A percentile compares a stretch with the other conserved stretches of the same genome.
Conservation (phyloP, 768 basidiomycete genomes). For the Boletus tylopilopsis region DNA sequence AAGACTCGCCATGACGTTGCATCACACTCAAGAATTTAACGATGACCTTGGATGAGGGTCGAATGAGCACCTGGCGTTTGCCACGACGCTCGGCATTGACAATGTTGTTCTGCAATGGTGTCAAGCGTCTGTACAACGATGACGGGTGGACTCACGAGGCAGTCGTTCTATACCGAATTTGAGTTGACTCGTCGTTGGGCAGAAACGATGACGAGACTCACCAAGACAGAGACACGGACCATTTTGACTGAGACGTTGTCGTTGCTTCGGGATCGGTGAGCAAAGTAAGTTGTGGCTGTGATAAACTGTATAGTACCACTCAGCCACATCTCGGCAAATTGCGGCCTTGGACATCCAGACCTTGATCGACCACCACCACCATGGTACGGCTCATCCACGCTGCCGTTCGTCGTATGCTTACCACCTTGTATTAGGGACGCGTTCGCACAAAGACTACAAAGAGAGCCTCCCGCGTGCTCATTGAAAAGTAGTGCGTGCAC, state of each 20-base stretch:
- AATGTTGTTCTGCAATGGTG: slow-evolving; percentile 76
- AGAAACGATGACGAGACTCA: slow-evolving; percentile 26
- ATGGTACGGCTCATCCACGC: slow-evolving; percentile 42
- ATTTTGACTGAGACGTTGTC: slow-evolving; percentile 52
- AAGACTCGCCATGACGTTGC: slow-evolving; percentile 91
- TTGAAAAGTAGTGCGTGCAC: slow-evolving; percentile 92
- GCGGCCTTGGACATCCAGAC: too few species aligned
- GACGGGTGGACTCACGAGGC: slow-evolving; percentile 36
- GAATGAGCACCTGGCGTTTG: slow-evolving; percentile 98
- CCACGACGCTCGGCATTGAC: slow-evolving; percentile 99
- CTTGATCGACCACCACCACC: too few species aligned
- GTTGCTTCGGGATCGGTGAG: too few species aligned
- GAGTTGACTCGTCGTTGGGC: background rate
- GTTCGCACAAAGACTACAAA: slow-evolving; percentile 99
- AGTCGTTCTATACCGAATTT: slow-evolving; percentile 50
- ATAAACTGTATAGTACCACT: slow-evolving; percentile 22
- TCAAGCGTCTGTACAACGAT: background rate
- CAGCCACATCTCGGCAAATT: slow-evolving; percentile 25
- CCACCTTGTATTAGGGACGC: slow-evolving; percentile 65
- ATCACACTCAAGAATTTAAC: slow-evolving; percentile 97
- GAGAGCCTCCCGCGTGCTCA: slow-evolving; percentile 97
- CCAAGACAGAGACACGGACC: slow-evolving; percentile 86
- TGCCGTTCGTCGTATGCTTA: slow-evolving; percentile 14
- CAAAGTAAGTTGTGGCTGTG: slow-evolving; percentile 24
- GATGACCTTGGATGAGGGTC: slow-evolving; percentile 96